Base-by-base conservation (phyloP, 164 flowering plant genomes). In the Magnolia changhungtana region DNA sequence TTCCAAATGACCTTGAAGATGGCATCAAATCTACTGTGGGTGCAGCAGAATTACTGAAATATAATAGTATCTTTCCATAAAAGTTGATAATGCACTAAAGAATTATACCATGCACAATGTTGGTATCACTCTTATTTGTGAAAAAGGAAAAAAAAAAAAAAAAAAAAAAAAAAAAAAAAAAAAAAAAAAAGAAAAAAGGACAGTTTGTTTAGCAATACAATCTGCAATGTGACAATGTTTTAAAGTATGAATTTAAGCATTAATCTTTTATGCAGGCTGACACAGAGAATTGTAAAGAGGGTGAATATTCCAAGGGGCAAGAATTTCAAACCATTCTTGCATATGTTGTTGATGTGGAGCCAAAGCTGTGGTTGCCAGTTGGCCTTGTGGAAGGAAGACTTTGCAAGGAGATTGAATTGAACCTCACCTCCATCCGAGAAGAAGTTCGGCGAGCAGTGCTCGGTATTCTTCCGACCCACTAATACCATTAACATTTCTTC, bases 301-400 rank as follows among this genome's bases (percentile, higher is more conserved):
- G 63, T 67, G 82, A 79, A 52, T 58, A 71, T 8, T 71, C 76
- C 1, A 27, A 6, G 6, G 84, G 21, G 51, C 78, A 82, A 83
- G 82, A 83, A 50, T 80, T 64, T 73, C 75, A 75, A 52, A 85
- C 93, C 27, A 85, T 84, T 49, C 94, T 93, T 72, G 79, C 83
- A 0, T 91, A 93, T 77, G 51, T 76, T 19, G 96, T 93, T 63
- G 85, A 87, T 75, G 96, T 93, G 78, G 83, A 84, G 81, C 96
- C 98, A 10, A 91, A 91, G 83, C 61, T 84, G 64, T 90, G 94
- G 96, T 82, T 93, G 82, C 96, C 96, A n/a, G 91, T 93, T 31
- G 73, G 79, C 50, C 91, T 93, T 21, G 85, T 93, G 63, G 93
- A 93, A 85, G 93, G 92, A 67, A 86, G 92, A 74, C 86, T 93